Evolutionary conservation across 2,329 filamentous ascomycete species (phyloP).

Genomic region (Pleurostoma richardsiae): DNA sequence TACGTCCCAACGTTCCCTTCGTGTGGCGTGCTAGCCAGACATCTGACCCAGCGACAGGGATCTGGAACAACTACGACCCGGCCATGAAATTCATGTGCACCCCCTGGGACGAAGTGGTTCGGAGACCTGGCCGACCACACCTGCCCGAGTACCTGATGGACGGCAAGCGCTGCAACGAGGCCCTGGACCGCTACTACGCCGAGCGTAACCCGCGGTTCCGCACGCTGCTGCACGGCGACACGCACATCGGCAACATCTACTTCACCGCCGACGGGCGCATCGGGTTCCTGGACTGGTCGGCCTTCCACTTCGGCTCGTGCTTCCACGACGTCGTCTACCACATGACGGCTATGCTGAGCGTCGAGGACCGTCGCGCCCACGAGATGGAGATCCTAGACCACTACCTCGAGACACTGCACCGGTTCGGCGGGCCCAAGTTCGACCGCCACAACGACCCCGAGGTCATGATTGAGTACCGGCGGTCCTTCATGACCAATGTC

Average conservation of each 20-base stretch:
- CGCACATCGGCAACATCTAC: constrained; percentile 38
- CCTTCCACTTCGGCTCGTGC: constrained; percentile 31
- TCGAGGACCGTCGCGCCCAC: constrained; percentile 32
- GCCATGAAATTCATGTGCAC: constrained; percentile 17
- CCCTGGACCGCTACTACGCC: constrained; percentile 22
- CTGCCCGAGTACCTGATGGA: constrained; percentile 20
- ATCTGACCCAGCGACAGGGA: constrained; percentile 2
- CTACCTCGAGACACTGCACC: constrained; percentile 25
- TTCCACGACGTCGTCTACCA: constrained; percentile 38
- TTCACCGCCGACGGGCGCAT: constrained; percentile 25
- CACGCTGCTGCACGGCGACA: constrained; percentile 36
- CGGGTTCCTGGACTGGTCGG: constrained; percentile 36
- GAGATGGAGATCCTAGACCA: constrained; percentile 30
- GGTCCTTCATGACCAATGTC: constrained; percentile 23
- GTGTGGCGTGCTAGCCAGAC: neutral
- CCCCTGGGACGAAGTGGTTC: constrained; percentile 15
- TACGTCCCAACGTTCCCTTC: constrained; percentile 19
- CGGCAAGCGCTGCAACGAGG: constrained; percentile 19
- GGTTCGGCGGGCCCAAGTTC: constrained; percentile 22
- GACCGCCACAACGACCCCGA: constrained; percentile 12
- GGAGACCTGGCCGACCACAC: constrained; percentile 15
- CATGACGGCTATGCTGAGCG: constrained; percentile 28
- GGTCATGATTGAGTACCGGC: constrained; percentile 22
- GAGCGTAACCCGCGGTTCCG: constrained; percentile 24
- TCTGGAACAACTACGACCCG: constrained; percentile 17